Percentiles rank a stretch among this genome's conserved stretches.
Conservation (phyloP, 2,329 filamentous ascomycete species). For the Diaporthe caulivora region DNA sequence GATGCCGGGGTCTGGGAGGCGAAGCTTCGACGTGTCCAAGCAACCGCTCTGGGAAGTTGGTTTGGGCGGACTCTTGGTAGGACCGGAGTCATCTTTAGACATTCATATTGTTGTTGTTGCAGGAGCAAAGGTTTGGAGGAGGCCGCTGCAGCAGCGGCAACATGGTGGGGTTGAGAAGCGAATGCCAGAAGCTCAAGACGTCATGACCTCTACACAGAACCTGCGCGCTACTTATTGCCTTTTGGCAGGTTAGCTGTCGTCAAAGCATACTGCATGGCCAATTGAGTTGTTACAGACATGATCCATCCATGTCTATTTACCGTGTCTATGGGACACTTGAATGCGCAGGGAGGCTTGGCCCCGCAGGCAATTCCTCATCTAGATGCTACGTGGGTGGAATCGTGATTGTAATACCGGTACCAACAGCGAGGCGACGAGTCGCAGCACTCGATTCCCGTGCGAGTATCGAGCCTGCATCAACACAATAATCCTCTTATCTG, state of each 20-base stretch:
- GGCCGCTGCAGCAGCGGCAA: not conserved
- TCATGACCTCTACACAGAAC: conserved; percentile 1
- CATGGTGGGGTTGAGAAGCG: conserved; percentile 23
- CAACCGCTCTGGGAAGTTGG: conserved; percentile 17
- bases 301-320: not conserved
- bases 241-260: not conserved
- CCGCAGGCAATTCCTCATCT: not conserved
- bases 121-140: not conserved
- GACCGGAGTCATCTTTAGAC: conserved; percentile 35
- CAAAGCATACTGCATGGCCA: not conserved
- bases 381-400: not conserved
- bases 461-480: not conserved
- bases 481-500: too few relatives aligned
- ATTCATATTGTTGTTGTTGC: conserved; percentile 33
- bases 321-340: not conserved
- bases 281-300: not conserved
- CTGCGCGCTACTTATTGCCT: not conserved
- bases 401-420: not conserved
- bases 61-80: conserved; percentile 34
- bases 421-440: not conserved
- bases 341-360: not conserved
- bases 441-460: not conserved
- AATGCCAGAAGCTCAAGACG: conserved; percentile 22
- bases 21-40: conserved; percentile 67
- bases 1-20: conserved; percentile 83